Conservation (phyloP, 371 early-diverging fungal genomes). For the Ordospora pajunii region DNA sequence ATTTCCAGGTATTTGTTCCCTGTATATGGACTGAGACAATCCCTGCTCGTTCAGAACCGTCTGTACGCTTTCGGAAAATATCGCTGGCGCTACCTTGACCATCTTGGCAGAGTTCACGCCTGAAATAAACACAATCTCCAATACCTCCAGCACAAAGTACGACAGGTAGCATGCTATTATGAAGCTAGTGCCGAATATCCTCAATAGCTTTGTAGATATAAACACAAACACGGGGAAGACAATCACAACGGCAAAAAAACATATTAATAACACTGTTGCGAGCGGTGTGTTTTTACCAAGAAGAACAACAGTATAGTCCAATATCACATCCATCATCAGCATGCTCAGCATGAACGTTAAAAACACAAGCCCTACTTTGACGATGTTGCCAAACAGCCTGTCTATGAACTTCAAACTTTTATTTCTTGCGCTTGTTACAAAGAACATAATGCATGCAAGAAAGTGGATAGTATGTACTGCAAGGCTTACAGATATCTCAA, state of each 20-base stretch:
- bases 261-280: background rate
- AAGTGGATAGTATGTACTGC: background rate
- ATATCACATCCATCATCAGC: background rate
- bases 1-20: constrained; percentile 31
- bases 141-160: constrained; percentile 34
- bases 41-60: constrained; percentile 26
- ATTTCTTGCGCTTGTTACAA: background rate
- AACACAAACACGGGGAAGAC: background rate
- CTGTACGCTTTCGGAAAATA: constrained; percentile 50
- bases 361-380: background rate
- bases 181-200: constrained; percentile 35
- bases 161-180: constrained; percentile 54
- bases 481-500: background rate
- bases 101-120: constrained; percentile 39
- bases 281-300: background rate
- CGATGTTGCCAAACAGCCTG: background rate
- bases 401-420: background rate
- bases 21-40: constrained; percentile 49
- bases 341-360: background rate
- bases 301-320: background rate
- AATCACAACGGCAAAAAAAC: background rate
- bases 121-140: constrained; percentile 47
- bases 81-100: constrained; percentile 19
- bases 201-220: constrained; percentile 22
- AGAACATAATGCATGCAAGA: background rate